Percentiles rank a stretch among this genome's conserved stretches.
These are phyloP conservation scores for Hymenoscyphus occultus DNA, from an alignment of 2,329 filamentous ascomycete species.

Conservation along the genomic window DNA sequence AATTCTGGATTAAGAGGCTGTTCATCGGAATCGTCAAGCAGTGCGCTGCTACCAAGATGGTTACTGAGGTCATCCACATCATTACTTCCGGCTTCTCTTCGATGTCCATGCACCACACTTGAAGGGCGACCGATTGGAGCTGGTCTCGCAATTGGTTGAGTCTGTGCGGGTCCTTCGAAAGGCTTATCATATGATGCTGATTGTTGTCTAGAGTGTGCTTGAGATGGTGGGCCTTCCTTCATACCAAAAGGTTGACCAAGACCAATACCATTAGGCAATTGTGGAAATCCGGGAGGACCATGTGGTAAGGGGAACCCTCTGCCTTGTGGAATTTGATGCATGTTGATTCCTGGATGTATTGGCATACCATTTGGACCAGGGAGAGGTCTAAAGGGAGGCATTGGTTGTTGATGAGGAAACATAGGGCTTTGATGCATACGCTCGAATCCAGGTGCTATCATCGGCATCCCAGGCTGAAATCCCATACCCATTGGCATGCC, in stretches of 20 bases:
- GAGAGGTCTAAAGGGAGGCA: constrained; percentile 55
- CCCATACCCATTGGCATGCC: constrained; percentile 55
- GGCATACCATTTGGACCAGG: constrained; percentile 48
- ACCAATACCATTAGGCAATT: constrained; percentile 41
- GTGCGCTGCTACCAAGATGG: constrained; percentile 85
- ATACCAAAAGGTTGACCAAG: constrained; percentile 42
- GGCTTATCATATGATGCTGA: constrained; percentile 66
- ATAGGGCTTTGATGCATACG: constrained; percentile 48
- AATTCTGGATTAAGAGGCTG: constrained; percentile 45
- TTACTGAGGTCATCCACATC: constrained; percentile 71
- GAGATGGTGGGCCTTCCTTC: constrained; percentile 43
- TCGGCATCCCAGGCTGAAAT: constrained; percentile 46
- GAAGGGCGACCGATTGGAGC: constrained; percentile 85
- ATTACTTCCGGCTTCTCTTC: constrained; percentile 41
- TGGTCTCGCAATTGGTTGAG: constrained; percentile 76
- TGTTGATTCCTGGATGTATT: constrained; percentile 58
- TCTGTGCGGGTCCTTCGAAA: constrained; percentile 42
- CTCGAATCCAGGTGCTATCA: constrained; percentile 44
- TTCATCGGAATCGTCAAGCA: constrained; percentile 69
- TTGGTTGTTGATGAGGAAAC: constrained; percentile 50
- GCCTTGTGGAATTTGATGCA: constrained; percentile 57
- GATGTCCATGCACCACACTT: constrained; percentile 60
- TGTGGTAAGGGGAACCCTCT: constrained; percentile 38
- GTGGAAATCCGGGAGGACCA: constrained; percentile 54
- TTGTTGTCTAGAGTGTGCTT: constrained; percentile 70